Conservation (phyloP, 1,284 basidiomycete species). For the Fistulina hepatica region DNA sequence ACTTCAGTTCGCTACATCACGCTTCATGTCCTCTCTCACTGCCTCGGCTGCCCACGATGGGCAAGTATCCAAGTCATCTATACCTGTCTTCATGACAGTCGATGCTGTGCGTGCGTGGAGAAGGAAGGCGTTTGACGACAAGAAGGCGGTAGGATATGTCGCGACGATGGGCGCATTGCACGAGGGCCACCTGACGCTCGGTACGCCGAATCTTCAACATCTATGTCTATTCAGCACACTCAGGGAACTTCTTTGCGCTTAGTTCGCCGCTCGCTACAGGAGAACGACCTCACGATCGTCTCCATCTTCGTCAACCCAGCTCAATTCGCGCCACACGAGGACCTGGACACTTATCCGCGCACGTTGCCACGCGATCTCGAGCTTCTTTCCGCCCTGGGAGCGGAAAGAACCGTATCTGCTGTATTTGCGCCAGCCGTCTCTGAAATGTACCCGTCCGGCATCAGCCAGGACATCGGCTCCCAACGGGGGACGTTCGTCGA, state of each 20-base stretch:
- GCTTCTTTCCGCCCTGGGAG: constrained; percentile 30
- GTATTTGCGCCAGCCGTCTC: constrained; percentile 70
- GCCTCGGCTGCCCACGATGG: no score
- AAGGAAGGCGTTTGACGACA: constrained; percentile 42
- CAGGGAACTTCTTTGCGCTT: constrained; percentile 7
- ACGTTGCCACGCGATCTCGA: constrained; percentile 62
- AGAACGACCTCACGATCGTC: constrained; percentile 82
- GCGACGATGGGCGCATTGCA: constrained; percentile 98
- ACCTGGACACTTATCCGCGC: constrained; percentile 84
- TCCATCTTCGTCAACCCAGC: constrained; percentile 98
- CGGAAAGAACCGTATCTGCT: constrained; percentile 43
- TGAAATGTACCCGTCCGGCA: constrained; percentile 87
- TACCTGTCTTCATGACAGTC: constrained; percentile 71
- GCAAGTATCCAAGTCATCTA: constrained; percentile 29
- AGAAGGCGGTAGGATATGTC: constrained; percentile 79
- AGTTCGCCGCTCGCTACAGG: constrained; percentile 62
- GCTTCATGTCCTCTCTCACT: no score
- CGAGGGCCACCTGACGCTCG: constrained; percentile 83
- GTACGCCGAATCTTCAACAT: constrained; percentile 31
- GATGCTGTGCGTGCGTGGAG: constrained; percentile 72
- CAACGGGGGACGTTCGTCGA: constrained; percentile 89
- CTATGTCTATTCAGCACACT: constrained; percentile 9
- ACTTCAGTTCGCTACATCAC: no score
- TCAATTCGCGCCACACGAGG: constrained; percentile 95
- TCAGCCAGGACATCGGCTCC: constrained; percentile 62